phyloP scores from a whole-genome alignment of 2,329 filamentous ascomycete genomes.

The Ophiosphaerella narmari region DNA sequence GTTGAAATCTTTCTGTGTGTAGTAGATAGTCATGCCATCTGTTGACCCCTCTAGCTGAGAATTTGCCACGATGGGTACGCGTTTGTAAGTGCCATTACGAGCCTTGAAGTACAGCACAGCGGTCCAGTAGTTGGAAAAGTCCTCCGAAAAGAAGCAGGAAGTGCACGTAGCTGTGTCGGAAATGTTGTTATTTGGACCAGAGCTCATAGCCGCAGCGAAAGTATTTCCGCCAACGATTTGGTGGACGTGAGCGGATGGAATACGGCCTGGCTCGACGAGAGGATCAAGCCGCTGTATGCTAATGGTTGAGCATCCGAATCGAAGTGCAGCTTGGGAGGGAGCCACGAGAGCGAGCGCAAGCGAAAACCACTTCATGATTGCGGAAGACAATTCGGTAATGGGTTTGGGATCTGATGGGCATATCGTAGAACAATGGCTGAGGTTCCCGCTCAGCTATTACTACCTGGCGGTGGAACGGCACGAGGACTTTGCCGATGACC shows the following conservation, averaged over 20 bases:
- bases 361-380: conserved; percentile 17
- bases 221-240: conserved; percentile 18
- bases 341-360: conserved; percentile 9
- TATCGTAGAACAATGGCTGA: background rate
- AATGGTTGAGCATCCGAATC: conserved; percentile 20
- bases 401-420: background rate
- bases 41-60: conserved; percentile 15
- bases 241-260: conserved; percentile 19
- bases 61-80: conserved; percentile 28
- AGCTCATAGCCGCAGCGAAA: conserved; percentile 12
- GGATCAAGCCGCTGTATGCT: conserved; percentile 22
- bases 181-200: conserved; percentile 3
- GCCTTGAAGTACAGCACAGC: conserved; percentile 24
- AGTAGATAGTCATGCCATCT: conserved; percentile 22
- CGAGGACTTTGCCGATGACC: too few relatives aligned
- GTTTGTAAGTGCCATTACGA: background rate
- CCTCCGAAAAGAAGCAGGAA: conserved; percentile 14
- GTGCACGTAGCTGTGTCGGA: conserved; percentile 11
- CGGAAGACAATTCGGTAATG: conserved; percentile 3
- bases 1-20: conserved; percentile 30
- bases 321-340: conserved; percentile 16
- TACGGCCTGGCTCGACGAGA: conserved; percentile 19
- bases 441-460: too few relatives aligned
- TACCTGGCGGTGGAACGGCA: too few relatives aligned
- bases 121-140: conserved; percentile 26